Conservation (phyloP, 371 early-diverging fungal genomes). For the Apophysomyces variabilis region DNA sequence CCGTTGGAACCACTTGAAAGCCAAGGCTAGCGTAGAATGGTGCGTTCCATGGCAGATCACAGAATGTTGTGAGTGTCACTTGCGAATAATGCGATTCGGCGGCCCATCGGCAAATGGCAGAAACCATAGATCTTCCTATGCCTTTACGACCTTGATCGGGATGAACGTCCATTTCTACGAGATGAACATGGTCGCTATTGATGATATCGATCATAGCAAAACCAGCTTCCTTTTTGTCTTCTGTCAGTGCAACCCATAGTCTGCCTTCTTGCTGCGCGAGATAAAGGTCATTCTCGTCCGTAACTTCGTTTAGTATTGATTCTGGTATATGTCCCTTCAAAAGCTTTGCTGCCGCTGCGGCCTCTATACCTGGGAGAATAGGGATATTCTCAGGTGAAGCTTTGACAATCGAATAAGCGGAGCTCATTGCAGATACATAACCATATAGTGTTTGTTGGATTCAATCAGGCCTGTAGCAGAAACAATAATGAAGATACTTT, state of each 20-base stretch:
- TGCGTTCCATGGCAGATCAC: constrained; percentile 1
- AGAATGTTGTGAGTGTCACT: background rate
- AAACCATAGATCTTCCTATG: background rate
- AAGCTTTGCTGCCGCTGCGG: background rate
- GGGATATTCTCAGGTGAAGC: background rate
- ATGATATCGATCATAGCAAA: background rate
- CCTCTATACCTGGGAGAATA: background rate
- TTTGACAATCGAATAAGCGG: background rate
- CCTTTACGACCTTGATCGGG: constrained; percentile 2
- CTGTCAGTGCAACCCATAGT: background rate
- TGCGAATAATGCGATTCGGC: background rate
- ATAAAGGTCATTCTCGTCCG: background rate
- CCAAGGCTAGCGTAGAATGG: constrained; percentile 1
- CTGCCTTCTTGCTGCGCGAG: background rate
- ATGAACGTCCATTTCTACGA: background rate
- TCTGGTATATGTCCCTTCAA: background rate
- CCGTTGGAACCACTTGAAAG: background rate
- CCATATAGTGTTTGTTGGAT: no score
- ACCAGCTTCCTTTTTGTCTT: background rate
- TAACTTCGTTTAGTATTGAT: background rate
- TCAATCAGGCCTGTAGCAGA: no score
- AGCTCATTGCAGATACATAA: background rate
- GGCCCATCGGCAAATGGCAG: constrained; percentile 2
- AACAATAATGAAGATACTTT: no score
- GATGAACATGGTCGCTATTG: background rate